Evolutionary conservation across 768 basidiomycete species (phyloP), one percentile per base, ranked within the genome.

Genomic region (Boletales sp.): DNA sequence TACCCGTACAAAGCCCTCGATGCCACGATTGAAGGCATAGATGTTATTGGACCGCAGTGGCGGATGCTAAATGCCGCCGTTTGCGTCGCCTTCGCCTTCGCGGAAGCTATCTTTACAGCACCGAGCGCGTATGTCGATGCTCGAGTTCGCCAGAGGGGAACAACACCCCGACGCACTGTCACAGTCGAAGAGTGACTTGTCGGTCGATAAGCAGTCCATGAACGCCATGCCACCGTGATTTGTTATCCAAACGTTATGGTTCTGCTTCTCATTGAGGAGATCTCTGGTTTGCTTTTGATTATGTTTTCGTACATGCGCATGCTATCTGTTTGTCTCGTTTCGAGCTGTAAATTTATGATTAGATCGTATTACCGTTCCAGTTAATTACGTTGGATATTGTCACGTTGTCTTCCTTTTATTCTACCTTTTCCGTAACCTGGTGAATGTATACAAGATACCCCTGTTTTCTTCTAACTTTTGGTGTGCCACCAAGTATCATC

Each of bases 11-110:
- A 49, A 13, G 50, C 42, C 39, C 60, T 55, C 14, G 35, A 54
- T 38, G 50, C 43, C 18, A 57, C 58, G 12, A 54, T 58, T 14
- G 59, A 69, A 17, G 74, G 76, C 10, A 60, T 80, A 36, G 82
- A 85, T 54, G 74, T 83, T 4, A 63, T 87, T 8, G 83, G 82
- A 6, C 64, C 69, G 34, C 70, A 74, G 27, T 78, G 79, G 74
- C 76, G 86, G 40, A 71, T 84, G 1, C 67, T 84, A 48, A 73
- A 66, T 40, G 81, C 86, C 0, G 67, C 74, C 5, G 67, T 86
- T 29, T 73, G 75, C 9, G 73, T 83, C 11, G 82, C 82, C 0
- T 85, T 86, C 58, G 80, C 86, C 3, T 83, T 86, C 55, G 80
- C 84, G 1, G 86, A 87, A 63, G 82, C 81, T 0, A 77, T 87